Evolutionary conservation across 208 protist genomes (phyloP), one percentile per base, ranked within the genome.

Genomic region (Leishmania braziliensis): DNA sequence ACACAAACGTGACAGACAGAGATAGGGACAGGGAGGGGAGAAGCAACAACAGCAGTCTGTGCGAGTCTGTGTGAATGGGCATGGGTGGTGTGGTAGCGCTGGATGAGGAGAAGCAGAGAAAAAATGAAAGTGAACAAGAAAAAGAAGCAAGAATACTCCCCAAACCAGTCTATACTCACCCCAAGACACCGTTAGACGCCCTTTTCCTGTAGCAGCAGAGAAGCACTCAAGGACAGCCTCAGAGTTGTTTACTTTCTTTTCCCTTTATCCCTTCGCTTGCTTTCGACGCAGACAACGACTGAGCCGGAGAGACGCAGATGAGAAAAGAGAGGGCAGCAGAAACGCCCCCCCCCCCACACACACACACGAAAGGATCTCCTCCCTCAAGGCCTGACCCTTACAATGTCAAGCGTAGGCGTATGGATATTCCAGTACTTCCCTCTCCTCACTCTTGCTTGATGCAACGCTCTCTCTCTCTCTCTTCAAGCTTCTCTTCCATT

Each of bases 1-100:
- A 80, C 60, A 78, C 43, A 84, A 88, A 87, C 78, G 79, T 50
- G 78, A 56, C 18, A 53, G 29, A 51, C 2, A 58, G 72, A 39
- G 33, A 39, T n/a, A 53, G 50, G 26, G 72, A 26, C 0, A 23
- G 53, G 20, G 46, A 33, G 53, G 65, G n/a, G 46, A 1, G 10
- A 73, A 33, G 39, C 23, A 50, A 53, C 23, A 73, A 29, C 36
- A 58, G 5, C 65, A 36, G 58, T 78, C 20, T 58, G 75, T 73
- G 63, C 39, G 76, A 46, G 81, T 76, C 65, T 72, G 50, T 71
- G 50, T 74, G 39, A 43, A 36, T 20, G 63, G 63, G 16, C 29
- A 39, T 36, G 18, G 33, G 63, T 46, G 16, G 50, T 9, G 62
- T 73, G 68, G 68, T 73, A 46, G 68, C n/a, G 26, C 3, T 48